Percentiles rank a stretch among this genome's conserved stretches.
These are phyloP conservation scores for Phragmites australis DNA, from an alignment of 176 grass and related monocot species.

Conservation along the genomic window DNA sequence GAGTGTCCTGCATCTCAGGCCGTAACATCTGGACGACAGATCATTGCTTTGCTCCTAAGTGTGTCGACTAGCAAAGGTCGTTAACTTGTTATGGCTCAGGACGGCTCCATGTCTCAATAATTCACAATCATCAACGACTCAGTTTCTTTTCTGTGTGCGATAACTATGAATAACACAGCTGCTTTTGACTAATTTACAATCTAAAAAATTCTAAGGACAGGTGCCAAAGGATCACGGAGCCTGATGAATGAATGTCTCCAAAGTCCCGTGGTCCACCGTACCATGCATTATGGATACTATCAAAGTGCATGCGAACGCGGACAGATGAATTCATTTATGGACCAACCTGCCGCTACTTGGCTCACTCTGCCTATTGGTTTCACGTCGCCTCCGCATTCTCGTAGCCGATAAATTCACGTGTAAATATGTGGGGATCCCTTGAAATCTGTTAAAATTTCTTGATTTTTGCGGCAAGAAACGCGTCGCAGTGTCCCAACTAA, in stretches of 20 bases:
- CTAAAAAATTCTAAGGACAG: neutral
- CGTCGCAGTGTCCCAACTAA: neutral
- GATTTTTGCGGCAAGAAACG: neutral
- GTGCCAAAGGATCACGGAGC: neutral
- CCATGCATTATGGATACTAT: slow-evolving; percentile 3
- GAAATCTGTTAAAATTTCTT: no score
- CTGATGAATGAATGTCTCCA: slow-evolving; percentile 1
- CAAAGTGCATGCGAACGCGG: neutral
- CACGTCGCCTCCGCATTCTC: no score
- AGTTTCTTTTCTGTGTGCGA: neutral
- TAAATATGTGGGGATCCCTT: no score
- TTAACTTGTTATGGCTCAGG: neutral
- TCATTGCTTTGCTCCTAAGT: slow-evolving; percentile 42
- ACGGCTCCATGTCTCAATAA: slow-evolving; percentile 30
- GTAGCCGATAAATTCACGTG: slow-evolving; percentile 1
- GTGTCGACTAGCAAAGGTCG: slow-evolving; percentile 39
- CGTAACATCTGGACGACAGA: slow-evolving; percentile 31
- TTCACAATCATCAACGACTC: slow-evolving; percentile 23
- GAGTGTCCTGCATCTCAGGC: neutral
- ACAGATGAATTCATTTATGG: slow-evolving; percentile 2
- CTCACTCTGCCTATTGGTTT: no score
- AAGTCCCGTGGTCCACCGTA: neutral
- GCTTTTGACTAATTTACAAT: slow-evolving; percentile 6
- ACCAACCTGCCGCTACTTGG: slow-evolving; percentile 3
- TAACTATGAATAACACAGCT: neutral